Evolutionary conservation across 192 early-diverging fungal species (phyloP), one percentile per base, ranked within the genome.

Genomic region (Spinellus fusiger): DNA sequence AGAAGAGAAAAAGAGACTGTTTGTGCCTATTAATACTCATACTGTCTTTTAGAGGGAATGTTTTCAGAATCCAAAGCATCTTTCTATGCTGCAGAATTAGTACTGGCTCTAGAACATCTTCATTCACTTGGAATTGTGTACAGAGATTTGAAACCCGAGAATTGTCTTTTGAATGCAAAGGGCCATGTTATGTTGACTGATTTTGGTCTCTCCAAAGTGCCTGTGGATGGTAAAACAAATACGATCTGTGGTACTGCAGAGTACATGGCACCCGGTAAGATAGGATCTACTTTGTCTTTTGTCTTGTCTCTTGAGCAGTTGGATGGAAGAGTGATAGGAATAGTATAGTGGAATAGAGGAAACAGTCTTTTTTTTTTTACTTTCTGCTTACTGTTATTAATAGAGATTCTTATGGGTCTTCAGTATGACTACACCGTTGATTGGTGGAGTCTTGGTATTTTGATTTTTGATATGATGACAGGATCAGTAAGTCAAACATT

Each of bases 381-480:
- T 35, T 10, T 57, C 6, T 32, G 3, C 5, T 57, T 26, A 0
- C 23, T 22, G n/a, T n/a, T n/a, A n/a, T n/a, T n/a, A n/a, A n/a
- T 33, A 61, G 76, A 78, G 35, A 71, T 89, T 22, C 75, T 83
- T 37, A 77, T 77, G 34, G 89, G 80, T 9, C 51, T 53, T 0
- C 73, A 80, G 1, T 90, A 90, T 49, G 87, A 86, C 46, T 67
- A 79, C 7, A 83, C 82, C 29, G 89, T 94, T 3, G 94, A 97
- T 73, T 94, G 88, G 81, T 97, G 95, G 95, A 82, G 81, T 28
- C 71, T 94, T 57, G 93, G 93, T 13, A 80, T 95, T 38, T 76
- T 98, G 61, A 64, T 95, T 25, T 96, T 84, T 69, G 89, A 93
- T 61, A 95, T 97, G 93, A 75, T 96, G 54, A 93, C 89, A 1